Conservation (phyloP, 2,329 filamentous ascomycete genomes). For the Coniosporium tulheliwenetii region DNA sequence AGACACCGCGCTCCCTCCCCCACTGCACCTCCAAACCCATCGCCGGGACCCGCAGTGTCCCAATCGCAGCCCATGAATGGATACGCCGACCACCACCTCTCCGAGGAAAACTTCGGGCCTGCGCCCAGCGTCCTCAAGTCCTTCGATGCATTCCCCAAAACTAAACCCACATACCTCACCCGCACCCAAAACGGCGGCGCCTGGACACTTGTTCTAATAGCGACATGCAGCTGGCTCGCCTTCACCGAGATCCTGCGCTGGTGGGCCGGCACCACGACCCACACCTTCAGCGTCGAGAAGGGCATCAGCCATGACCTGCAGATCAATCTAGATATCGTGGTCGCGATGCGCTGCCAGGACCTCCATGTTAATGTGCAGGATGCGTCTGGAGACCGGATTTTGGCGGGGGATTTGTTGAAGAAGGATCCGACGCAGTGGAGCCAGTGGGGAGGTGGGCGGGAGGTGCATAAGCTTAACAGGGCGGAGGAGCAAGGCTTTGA, state of each 20-base stretch:
- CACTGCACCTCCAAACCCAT: too few relatives aligned
- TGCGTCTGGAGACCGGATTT: conserved; percentile 78
- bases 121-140: conserved; percentile 55
- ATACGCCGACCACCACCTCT: conserved; percentile 52
- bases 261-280: conserved; percentile 71
- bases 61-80: conserved; percentile 49
- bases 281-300: conserved; percentile 89
- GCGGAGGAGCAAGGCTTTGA: conserved; percentile 30
- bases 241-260: conserved; percentile 66
- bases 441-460: conserved; percentile 45
- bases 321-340: conserved; percentile 88
- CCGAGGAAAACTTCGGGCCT: conserved; percentile 69
- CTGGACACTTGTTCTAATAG: conserved; percentile 73
- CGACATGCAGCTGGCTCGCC: conserved; percentile 60
- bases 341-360: conserved; percentile 74
- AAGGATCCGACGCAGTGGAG: conserved; percentile 67
- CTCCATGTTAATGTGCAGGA: conserved; percentile 97
- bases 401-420: conserved; percentile 59
- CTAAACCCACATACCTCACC: conserved; percentile 83
- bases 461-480: conserved; percentile 22
- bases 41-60: too few relatives aligned
- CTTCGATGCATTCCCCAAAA: conserved; percentile 97
- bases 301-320: conserved; percentile 76
- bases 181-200: conserved; percentile 76
- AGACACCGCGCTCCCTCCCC: too few relatives aligned